phyloP scores from a whole-genome alignment of 2,329 filamentous ascomycete species.

The Exophiala alcalophila region DNA sequence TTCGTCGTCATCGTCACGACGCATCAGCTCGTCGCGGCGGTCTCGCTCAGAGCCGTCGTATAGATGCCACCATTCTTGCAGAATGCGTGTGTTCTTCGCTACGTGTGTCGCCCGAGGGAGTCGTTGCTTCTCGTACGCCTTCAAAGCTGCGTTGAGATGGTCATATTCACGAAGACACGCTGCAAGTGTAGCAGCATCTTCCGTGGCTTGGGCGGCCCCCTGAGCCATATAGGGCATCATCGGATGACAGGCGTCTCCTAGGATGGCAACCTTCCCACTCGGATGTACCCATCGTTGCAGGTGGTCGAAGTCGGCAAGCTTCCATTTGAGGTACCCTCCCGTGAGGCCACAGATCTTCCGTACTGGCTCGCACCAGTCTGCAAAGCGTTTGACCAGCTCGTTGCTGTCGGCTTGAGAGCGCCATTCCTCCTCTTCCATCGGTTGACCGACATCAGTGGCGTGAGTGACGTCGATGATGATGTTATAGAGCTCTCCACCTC shows the following conservation, averaged over 20 bases:
- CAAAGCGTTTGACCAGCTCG: conserved; percentile 32
- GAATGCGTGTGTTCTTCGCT: conserved; percentile 33
- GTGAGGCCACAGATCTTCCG: conserved; percentile 32
- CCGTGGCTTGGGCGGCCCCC: conserved; percentile 44
- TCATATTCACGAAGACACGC: conserved; percentile 15
- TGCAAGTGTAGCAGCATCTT: conserved; percentile 38
- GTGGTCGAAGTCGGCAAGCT: conserved; percentile 28
- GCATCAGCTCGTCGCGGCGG: conserved; percentile 32
- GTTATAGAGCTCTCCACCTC: conserved; percentile 35
- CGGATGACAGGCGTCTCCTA: conserved; percentile 46
- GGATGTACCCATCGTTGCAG: conserved; percentile 35
- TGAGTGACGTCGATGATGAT: conserved; percentile 34
- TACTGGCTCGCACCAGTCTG: conserved; percentile 34
- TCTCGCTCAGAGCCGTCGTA: conserved; percentile 32
- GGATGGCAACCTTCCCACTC: conserved; percentile 36
- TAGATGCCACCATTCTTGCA: conserved; percentile 36
- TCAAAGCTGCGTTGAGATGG: conserved; percentile 13
- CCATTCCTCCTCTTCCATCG: conserved; percentile 32
- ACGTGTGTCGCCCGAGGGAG: conserved; percentile 29
- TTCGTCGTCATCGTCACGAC: conserved; percentile 22
- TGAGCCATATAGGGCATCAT: conserved; percentile 48
- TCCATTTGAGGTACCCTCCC: conserved; percentile 30
- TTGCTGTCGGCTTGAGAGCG: conserved; percentile 31
- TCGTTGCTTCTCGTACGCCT: conserved; percentile 47
- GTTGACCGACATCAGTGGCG: conserved; percentile 23